These are phyloP conservation scores for Aspergillus texensis DNA, from an alignment of 2,329 filamentous ascomycete genomes.

Conservation along the genomic window DNA sequence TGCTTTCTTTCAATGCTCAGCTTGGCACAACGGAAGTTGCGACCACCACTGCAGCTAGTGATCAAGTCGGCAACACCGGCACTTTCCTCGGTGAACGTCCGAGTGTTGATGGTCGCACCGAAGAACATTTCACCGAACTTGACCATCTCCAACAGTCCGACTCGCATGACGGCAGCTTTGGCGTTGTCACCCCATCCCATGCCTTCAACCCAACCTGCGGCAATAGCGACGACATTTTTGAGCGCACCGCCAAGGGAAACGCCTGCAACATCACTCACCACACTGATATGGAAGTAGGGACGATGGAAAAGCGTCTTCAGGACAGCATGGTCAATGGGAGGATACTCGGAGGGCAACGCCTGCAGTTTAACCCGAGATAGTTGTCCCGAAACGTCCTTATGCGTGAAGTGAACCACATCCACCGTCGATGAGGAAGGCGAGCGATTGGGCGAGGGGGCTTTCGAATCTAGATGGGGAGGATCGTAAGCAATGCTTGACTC, in stretches of 20 bases:
- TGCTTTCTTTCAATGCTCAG: conserved; percentile 79
- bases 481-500: conserved; percentile 98
- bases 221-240: conserved; percentile 95
- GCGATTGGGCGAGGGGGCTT: conserved; percentile 65
- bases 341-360: conserved; percentile 78
- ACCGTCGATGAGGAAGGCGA: conserved; percentile 56
- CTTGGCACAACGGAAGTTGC: conserved; percentile 93
- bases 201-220: conserved; percentile 92
- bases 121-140: conserved; percentile 96
- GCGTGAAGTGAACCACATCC: conserved; percentile 57
- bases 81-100: conserved; percentile 95
- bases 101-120: conserved; percentile 73
- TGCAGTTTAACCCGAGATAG: conserved; percentile 70
- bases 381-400: conserved; percentile 70
- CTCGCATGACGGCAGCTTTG: conserved; percentile 97
- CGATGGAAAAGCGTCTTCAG: conserved; percentile 89
- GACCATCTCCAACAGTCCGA: conserved; percentile 94
- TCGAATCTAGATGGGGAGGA: conserved; percentile 84
- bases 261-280: conserved; percentile 93
- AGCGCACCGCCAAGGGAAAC: conserved; percentile 92
- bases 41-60: conserved; percentile 86
- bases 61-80: conserved; percentile 95
- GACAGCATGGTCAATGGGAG: conserved; percentile 79
- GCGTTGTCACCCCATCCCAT: conserved; percentile 98
- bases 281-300: conserved; percentile 94